phyloP scores from a whole-genome alignment of 306 rosid species.

The Oemleria cerasiformis region DNA sequence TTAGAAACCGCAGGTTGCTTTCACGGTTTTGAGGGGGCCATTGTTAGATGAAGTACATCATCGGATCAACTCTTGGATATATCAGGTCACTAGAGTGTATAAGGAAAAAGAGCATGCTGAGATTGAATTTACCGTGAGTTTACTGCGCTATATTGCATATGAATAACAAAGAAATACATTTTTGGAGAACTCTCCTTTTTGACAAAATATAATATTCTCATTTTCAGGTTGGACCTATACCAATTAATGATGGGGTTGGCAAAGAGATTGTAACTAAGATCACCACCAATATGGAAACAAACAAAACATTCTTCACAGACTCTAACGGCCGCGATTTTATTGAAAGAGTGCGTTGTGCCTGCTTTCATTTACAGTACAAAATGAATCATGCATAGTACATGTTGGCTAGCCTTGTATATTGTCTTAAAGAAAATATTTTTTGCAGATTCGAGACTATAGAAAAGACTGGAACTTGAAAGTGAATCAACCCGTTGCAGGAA shows the following conservation, averaged over 20 bases:
- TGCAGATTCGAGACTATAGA: conserved; percentile 71
- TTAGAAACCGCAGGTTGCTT: conserved; percentile 30
- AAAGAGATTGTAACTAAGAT: conserved; percentile 41
- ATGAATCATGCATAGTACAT: neutral
- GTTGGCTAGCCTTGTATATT: neutral
- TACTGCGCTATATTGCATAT: neutral
- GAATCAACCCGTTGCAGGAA: conserved; percentile 89
- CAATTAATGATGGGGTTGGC: conserved; percentile 40
- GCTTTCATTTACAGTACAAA: neutral
- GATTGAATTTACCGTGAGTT: conserved; percentile 39
- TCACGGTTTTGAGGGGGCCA: conserved; percentile 36
- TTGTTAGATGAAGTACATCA: conserved; percentile 45
- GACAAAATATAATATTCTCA: neutral
- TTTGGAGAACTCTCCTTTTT: neutral
- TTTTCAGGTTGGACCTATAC: conserved; percentile 43
- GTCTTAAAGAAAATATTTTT: neutral
- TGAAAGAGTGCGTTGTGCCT: conserved; percentile 29
- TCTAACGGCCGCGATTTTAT: conserved; percentile 47
- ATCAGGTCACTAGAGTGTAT: conserved; percentile 43
- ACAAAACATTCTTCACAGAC: conserved; percentile 36
- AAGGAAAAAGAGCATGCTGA: conserved; percentile 46
- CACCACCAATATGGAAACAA: conserved; percentile 27
- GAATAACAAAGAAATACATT: neutral
- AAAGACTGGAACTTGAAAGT: conserved; percentile 78
- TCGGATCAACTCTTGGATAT: conserved; percentile 41